Conservation (phyloP, 1,284 basidiomycete genomes). For the Gymnopus androsaceus region DNA sequence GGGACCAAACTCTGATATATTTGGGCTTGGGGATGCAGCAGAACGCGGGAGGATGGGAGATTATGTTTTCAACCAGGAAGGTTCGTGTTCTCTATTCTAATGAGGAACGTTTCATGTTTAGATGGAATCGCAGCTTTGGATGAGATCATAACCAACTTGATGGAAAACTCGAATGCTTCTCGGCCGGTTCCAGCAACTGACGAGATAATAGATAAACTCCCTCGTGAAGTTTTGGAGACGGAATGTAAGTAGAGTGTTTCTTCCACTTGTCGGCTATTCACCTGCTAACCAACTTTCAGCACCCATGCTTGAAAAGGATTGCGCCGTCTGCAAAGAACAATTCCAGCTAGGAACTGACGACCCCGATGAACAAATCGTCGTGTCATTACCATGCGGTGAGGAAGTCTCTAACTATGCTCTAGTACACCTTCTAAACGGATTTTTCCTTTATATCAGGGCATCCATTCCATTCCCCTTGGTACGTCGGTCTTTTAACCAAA, state of each 20-base stretch:
- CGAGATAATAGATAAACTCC: constrained; percentile 63
- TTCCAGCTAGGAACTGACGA: constrained; percentile 68
- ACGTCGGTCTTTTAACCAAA: neutral
- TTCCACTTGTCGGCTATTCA: neutral
- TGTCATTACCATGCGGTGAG: constrained; percentile 71
- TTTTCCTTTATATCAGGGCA: constrained; percentile 36
- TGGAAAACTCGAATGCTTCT: constrained; percentile 68
- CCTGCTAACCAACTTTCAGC: constrained; percentile 37
- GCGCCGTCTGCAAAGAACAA: constrained; percentile 79
- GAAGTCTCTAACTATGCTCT: neutral
- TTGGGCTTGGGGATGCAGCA: constrained; percentile 37
- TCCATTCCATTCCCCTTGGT: constrained; percentile 73
- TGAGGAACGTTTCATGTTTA: neutral
- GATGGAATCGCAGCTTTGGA: constrained; percentile 57
- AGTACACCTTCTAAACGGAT: neutral
- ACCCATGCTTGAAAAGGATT: constrained; percentile 62
- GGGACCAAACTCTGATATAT: constrained; percentile 44
- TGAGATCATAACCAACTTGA: constrained; percentile 75
- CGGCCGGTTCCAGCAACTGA: constrained; percentile 76
- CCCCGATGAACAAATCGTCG: constrained; percentile 66
- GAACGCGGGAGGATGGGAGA: constrained; percentile 69
- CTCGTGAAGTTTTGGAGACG: constrained; percentile 59
- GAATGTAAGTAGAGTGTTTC: constrained; percentile 49
- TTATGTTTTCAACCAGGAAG: constrained; percentile 83
- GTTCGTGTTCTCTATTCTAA: constrained; percentile 34